A percentile compares a stretch with the other conserved stretches of the same genome.
Conservation (phyloP, 108 stramenopile genomes). For the Pelagomonas calceolata region DNA sequence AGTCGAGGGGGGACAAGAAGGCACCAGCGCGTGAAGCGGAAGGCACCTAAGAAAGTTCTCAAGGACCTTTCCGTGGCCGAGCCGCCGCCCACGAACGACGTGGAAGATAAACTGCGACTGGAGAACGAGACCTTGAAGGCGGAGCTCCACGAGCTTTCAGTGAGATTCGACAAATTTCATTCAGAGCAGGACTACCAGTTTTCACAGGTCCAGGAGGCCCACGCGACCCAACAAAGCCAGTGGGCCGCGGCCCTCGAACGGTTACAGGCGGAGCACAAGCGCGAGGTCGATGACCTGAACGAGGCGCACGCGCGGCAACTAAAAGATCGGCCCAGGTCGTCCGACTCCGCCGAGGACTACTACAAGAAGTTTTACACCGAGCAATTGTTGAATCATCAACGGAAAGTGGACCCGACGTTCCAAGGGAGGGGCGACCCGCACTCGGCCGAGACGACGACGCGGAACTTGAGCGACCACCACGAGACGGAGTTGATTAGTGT, state of each 20-base stretch:
- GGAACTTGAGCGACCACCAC: no score
- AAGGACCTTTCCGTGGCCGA: constrained; percentile 37
- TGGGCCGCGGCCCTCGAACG: not conserved
- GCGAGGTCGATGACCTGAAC: not conserved
- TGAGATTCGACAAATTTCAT: not conserved
- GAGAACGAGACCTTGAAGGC: not conserved
- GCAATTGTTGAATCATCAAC: no score
- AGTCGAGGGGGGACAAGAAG: no score
- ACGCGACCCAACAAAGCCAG: not conserved
- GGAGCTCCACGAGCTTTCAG: not conserved
- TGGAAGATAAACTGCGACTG: constrained; percentile 24
- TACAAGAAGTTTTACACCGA: not conserved
- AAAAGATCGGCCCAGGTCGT: no score
- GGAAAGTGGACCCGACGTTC: no score
- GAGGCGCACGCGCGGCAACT: not conserved
- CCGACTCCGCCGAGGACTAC: not conserved
- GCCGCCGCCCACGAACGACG: constrained; percentile 21
- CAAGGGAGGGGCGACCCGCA: no score
- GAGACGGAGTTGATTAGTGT: no score
- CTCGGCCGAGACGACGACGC: no score
- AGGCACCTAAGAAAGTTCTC: no score
- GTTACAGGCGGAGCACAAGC: not conserved
- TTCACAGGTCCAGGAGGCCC: not conserved
- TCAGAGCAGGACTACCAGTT: not conserved
- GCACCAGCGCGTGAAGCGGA: no score